Evolutionary conservation across 169 alveolate species (phyloP).

Genomic region (Eimeria tenella): DNA sequence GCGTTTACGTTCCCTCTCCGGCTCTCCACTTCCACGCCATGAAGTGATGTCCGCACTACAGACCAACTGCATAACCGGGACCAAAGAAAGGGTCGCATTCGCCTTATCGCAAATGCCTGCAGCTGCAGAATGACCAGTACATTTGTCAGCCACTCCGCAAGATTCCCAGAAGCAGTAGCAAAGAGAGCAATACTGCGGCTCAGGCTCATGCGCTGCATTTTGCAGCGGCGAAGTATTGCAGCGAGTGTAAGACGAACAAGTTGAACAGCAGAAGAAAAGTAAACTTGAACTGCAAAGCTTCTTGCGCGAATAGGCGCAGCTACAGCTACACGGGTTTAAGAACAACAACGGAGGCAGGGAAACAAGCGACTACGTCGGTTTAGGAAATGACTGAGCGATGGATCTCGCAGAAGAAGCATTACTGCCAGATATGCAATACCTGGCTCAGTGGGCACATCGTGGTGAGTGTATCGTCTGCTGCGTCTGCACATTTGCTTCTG

Average conservation of each 20-base stretch:
- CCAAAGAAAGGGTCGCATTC: no score
- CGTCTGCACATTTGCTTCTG: background rate
- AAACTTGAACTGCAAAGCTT: background rate
- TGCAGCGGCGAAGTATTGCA: background rate
- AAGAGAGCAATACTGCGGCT: no score
- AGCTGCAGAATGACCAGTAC: background rate
- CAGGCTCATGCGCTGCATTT: background rate
- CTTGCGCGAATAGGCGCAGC: background rate
- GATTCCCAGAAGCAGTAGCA: background rate
- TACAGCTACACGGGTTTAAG: background rate
- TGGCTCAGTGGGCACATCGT: conserved; percentile 77
- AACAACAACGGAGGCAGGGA: background rate
- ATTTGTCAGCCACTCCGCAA: background rate
- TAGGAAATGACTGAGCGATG: conserved; percentile 78
- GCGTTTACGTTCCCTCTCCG: no score
- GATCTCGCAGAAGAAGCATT: conserved; percentile 77
- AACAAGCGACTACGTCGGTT: background rate
- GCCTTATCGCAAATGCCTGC: background rate
- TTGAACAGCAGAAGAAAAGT: background rate
- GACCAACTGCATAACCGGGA: no score
- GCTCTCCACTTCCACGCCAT: no score
- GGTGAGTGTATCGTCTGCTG: conserved; percentile 37
- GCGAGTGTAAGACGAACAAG: background rate
- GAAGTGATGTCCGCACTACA: no score
- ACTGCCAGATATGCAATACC: conserved; percentile 77